A percentile compares a stretch with the other conserved stretches of the same genome.
phyloP scores from a whole-genome alignment of 352 stramenopile species.

The Globisporangium solare region DNA sequence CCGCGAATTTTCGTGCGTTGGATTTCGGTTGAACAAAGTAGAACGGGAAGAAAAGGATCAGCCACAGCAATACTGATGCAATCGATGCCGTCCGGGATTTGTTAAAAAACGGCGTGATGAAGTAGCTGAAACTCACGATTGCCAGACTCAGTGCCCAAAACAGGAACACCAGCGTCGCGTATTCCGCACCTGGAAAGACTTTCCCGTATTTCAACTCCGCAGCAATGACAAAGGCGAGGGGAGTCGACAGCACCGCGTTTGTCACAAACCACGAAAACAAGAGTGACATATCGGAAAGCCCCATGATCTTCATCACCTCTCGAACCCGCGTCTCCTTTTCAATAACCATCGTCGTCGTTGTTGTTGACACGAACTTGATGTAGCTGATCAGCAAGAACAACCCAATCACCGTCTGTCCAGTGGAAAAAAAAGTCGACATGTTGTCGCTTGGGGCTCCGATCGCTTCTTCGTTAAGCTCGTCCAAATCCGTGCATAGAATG shows the following conservation, averaged over 20 bases:
- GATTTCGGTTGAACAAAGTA: constrained; percentile 46
- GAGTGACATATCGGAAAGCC: constrained; percentile 50
- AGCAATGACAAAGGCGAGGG: constrained; percentile 35
- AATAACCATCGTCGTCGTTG: constrained; percentile 61
- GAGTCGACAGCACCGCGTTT: constrained; percentile 38
- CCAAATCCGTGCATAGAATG: constrained; percentile 18
- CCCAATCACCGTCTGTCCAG: constrained; percentile 33
- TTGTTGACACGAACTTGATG: constrained; percentile 57
- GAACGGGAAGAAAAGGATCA: constrained; percentile 67
- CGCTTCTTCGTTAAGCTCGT: constrained; percentile 16
- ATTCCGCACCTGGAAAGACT: constrained; percentile 54
- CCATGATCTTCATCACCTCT: constrained; percentile 83
- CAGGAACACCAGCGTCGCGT: constrained; percentile 51
- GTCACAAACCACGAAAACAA: constrained; percentile 53
- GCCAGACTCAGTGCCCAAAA: constrained; percentile 55
- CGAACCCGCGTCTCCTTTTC: constrained; percentile 75
- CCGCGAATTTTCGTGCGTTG: constrained; percentile 40
- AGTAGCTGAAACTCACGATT: constrained; percentile 56
- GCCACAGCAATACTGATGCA: constrained; percentile 56
- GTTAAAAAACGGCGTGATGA: constrained; percentile 58
- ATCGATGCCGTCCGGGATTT: constrained; percentile 58
- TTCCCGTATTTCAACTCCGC: constrained; percentile 54
- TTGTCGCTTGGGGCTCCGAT: constrained; percentile 37
- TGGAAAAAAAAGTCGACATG: constrained; percentile 38
- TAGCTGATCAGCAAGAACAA: constrained; percentile 40